Evolutionary conservation across 345 rosid species (phyloP).

Genomic region (Brassica cretica): DNA sequence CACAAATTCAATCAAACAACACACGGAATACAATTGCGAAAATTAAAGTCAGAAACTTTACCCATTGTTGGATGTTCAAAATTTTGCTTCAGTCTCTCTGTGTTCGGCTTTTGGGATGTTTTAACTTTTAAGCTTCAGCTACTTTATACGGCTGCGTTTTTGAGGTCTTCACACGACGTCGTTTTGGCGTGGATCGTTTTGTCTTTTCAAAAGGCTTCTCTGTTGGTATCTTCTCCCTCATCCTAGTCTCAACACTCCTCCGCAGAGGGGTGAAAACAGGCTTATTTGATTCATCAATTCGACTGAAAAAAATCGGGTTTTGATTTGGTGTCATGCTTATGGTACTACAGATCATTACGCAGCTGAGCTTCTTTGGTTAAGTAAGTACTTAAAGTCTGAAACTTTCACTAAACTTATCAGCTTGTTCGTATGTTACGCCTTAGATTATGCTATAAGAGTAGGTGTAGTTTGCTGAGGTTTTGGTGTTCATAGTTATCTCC

Average conservation of each 20-base stretch:
- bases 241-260: not conserved
- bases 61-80: slow-evolving; percentile 18
- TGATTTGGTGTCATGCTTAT: not conserved
- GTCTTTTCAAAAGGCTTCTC: not conserved
- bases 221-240: not conserved
- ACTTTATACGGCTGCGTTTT: not conserved
- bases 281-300: not conserved
- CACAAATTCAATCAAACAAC: not conserved
- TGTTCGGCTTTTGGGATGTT: not conserved
- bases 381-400: too few species aligned
- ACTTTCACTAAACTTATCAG: too few species aligned
- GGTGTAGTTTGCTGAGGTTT: too few species aligned
- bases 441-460: too few species aligned
- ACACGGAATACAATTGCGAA: not conserved
- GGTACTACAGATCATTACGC: not conserved
- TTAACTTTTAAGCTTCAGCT: too few species aligned
- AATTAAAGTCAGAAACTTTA: slow-evolving; percentile 28
- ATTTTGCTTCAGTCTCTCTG: not conserved
- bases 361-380: not conserved
- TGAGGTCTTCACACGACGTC: not conserved
- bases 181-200: not conserved
- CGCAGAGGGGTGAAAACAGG: not conserved
- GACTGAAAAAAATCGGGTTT: not conserved
- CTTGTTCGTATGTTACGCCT: too few species aligned
- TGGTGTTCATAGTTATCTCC: not conserved